Percentiles rank a stretch among this genome's conserved stretches.
Evolutionary conservation across 108 stramenopile species (phyloP).

Genomic region (Pseudonitzschia pungens): DNA sequence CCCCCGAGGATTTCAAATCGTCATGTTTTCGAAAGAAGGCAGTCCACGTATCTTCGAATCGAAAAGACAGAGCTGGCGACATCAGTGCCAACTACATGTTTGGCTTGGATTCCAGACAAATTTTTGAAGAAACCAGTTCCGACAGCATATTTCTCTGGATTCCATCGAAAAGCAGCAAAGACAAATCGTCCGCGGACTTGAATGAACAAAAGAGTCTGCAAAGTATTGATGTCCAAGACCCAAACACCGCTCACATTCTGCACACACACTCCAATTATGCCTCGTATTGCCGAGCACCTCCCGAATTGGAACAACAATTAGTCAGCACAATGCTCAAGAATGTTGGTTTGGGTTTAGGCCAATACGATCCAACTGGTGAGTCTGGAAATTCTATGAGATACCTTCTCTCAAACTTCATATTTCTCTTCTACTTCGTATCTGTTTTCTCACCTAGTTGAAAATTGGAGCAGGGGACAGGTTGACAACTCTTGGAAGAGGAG

Average conservation of each 20-base stretch:
- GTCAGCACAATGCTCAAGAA: constrained; percentile 60
- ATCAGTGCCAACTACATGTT: constrained; percentile 50
- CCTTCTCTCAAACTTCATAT: background rate
- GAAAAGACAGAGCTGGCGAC: constrained; percentile 27
- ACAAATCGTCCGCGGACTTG: background rate
- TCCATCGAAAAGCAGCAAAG: background rate
- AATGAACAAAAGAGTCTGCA: constrained; percentile 27
- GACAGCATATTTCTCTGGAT: constrained; percentile 77
- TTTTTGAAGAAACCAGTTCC: constrained; percentile 65
- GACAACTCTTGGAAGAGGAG: constrained; percentile 69
- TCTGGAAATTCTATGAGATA: constrained; percentile 12
- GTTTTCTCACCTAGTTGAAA: background rate
- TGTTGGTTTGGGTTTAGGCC: constrained; percentile 79
- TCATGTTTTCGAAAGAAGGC: constrained; percentile 54
- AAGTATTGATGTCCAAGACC: constrained; percentile 77
- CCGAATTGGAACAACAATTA: constrained; percentile 69
- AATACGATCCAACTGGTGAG: constrained; percentile 62
- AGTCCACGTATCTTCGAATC: constrained; percentile 32
- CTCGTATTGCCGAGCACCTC: constrained; percentile 89
- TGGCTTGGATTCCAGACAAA: constrained; percentile 45
- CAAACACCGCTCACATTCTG: constrained; percentile 64
- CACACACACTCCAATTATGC: constrained; percentile 66
- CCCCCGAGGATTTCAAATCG: constrained; percentile 29
- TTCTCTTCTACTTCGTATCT: constrained; percentile 11
- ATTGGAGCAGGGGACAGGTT: constrained; percentile 3